phyloP scores from a whole-genome alignment of 2,329 filamentous ascomycete genomes.

The Neocatenulostroma microsporum region DNA sequence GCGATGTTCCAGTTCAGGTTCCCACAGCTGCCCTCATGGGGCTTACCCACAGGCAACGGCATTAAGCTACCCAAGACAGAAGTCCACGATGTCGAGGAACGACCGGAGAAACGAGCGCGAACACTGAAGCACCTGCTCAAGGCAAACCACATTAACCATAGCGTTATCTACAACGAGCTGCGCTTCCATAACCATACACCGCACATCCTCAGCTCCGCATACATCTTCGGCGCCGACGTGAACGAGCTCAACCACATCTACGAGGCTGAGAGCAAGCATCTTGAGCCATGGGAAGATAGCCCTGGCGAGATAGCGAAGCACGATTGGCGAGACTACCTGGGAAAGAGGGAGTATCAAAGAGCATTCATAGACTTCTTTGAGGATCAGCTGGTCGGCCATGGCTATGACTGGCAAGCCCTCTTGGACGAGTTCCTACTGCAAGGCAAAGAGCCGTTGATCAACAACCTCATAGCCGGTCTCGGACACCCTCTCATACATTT shows the following conservation, averaged over 20 bases:
- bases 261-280: constrained; percentile 60
- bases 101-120: constrained; percentile 67
- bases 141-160: constrained; percentile 84
- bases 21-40: constrained; percentile 20
- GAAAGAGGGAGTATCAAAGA: constrained; percentile 66
- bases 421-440: constrained; percentile 68
- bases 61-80: constrained; percentile 58
- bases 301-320: constrained; percentile 73
- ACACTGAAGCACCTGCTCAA: constrained; percentile 85
- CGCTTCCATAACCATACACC: constrained; percentile 75
- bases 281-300: constrained; percentile 76
- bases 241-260: constrained; percentile 73
- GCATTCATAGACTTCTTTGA: constrained; percentile 95
- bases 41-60: constrained; percentile 14
- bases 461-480: constrained; percentile 70
- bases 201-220: constrained; percentile 77
- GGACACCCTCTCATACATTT: constrained; percentile 91
- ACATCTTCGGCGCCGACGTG: constrained; percentile 68
- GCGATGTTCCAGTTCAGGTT: constrained; percentile 27
- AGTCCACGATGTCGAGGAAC: constrained; percentile 71
- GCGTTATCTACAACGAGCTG: constrained; percentile 68
- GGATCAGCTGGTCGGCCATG: constrained; percentile 67
- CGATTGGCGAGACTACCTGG: constrained; percentile 83
- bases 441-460: constrained; percentile 68
- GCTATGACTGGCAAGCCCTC: constrained; percentile 78